A percentile compares a stretch with the other conserved stretches of the same genome.
Conservation (phyloP, 176 grass and related monocot genomes). For the Melocanna baccifera region DNA sequence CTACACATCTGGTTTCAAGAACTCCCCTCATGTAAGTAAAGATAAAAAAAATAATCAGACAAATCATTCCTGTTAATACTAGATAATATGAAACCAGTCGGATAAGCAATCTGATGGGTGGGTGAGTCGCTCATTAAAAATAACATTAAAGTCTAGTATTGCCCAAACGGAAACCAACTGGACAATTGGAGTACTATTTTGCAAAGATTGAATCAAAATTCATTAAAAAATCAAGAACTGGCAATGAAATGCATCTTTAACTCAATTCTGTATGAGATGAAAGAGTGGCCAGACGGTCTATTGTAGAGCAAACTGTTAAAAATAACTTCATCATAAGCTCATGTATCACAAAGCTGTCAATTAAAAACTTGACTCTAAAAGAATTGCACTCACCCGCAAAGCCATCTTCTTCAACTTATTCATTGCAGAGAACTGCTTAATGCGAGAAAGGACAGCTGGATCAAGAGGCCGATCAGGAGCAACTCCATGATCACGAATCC, state of each 20-base stretch:
- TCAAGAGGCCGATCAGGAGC: slow-evolving; percentile 92
- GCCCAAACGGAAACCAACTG: not conserved
- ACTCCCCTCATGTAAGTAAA: not conserved
- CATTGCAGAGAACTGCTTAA: slow-evolving; percentile 98
- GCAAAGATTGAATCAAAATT: not conserved
- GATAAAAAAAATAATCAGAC: not conserved
- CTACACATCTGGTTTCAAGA: not conserved
- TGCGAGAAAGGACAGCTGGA: slow-evolving; percentile 91
- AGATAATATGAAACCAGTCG: not conserved
- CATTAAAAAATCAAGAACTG: not conserved
- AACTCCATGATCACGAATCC: slow-evolving; percentile 94
- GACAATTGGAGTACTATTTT: not conserved
- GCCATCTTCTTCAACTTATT: slow-evolving; percentile 99
- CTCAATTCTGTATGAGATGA: not conserved
- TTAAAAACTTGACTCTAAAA: slow-evolving; percentile 2
- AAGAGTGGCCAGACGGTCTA: not conserved
- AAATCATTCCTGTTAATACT: not conserved
- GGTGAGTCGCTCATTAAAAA: not conserved
- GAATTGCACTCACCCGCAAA: slow-evolving; percentile 57
- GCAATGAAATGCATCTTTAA: slow-evolving; percentile 1
- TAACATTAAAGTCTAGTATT: not conserved
- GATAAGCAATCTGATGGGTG: not conserved
- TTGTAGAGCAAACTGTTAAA: not conserved
- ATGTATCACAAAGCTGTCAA: not conserved
- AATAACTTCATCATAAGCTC: not conserved